Percentiles rank a stretch among this genome's conserved stretches.
phyloP scores from a whole-genome alignment of 495 filamentous ascomycete genomes.

The Pseudomonodictys pantanalensis region DNA sequence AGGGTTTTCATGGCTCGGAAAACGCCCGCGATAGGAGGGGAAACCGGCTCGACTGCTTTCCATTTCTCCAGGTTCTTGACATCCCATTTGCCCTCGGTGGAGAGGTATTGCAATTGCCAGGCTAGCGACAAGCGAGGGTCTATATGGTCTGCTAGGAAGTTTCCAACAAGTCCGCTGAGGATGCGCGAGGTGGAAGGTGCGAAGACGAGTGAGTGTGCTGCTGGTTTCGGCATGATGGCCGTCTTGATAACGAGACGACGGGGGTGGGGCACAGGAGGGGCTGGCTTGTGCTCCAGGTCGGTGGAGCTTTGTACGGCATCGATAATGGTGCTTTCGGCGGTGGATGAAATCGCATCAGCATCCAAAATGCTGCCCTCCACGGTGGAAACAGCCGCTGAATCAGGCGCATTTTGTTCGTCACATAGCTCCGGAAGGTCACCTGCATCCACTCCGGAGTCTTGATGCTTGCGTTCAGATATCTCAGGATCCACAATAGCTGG shows the following conservation, averaged over 20 bases:
- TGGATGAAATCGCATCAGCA: background rate
- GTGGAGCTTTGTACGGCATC: background rate
- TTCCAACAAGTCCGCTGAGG: slow-evolving; percentile 74
- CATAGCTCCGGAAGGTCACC: slow-evolving; percentile 35
- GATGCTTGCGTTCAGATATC: slow-evolving; percentile 15
- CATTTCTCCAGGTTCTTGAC: slow-evolving; percentile 95
- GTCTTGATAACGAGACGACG: slow-evolving; percentile 24
- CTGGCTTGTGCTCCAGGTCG: background rate
- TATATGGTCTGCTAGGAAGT: slow-evolving; percentile 72
- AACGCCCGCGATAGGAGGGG: slow-evolving; percentile 66
- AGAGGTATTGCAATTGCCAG: slow-evolving; percentile 87
- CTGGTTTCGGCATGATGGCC: slow-evolving; percentile 68
- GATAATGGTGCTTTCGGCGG: slow-evolving; percentile 2
- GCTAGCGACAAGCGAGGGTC: slow-evolving; percentile 74
- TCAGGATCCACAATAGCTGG: slow-evolving; percentile 24
- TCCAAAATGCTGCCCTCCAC: background rate
- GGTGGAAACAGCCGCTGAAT: background rate
- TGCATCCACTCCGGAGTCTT: slow-evolving; percentile 28
- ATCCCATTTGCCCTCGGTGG: slow-evolving; percentile 91
- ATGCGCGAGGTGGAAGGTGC: slow-evolving; percentile 71
- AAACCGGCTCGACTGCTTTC: slow-evolving; percentile 74
- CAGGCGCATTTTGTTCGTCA: slow-evolving; percentile 30
- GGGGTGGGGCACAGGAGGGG: slow-evolving; percentile 5
- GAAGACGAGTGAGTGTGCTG: slow-evolving; percentile 82
- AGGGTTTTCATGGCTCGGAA: slow-evolving; percentile 89